These are phyloP conservation scores for Mycosphaerella arachidis DNA, from an alignment of 2,329 filamentous ascomycete species.

Conservation along the genomic window DNA sequence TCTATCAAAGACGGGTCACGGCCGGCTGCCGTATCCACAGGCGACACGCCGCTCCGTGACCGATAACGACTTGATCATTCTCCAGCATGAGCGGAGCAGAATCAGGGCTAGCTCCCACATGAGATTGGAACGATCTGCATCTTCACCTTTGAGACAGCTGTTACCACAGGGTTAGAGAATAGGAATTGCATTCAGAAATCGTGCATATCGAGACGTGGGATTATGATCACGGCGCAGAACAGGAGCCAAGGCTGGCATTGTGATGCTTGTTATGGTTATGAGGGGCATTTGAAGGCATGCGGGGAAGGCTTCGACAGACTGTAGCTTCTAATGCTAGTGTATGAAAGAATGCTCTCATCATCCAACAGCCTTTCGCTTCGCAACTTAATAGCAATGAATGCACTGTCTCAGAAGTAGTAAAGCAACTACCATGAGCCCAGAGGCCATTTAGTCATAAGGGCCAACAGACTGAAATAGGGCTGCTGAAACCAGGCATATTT, in stretches of 20 bases:
- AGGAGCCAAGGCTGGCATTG: not conserved
- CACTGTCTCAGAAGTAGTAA: too few relatives aligned
- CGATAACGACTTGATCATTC: conserved; percentile 1
- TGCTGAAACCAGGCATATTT: too few relatives aligned
- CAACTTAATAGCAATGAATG: too few relatives aligned
- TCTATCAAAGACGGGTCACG: not conserved
- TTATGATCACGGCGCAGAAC: conserved; percentile 4
- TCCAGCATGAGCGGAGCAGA: not conserved
- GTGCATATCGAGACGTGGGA: not conserved
- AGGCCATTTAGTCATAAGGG: too few relatives aligned
- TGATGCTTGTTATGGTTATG: not conserved
- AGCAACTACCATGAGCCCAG: too few relatives aligned
- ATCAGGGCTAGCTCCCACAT: not conserved
- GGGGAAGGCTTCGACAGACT: not conserved
- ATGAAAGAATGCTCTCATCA: not conserved
- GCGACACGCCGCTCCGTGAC: not conserved
- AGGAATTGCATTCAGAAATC: conserved; percentile 1
- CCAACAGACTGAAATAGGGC: too few relatives aligned
- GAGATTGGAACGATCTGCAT: not conserved
- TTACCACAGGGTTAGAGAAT: not conserved
- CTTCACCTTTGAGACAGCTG: not conserved
- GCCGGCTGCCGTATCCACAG: not conserved
- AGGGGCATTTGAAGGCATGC: not conserved
- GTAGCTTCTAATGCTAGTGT: conserved; percentile 8
- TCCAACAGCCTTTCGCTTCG: too few relatives aligned